Base-by-base conservation (phyloP, 306 rosid species). In the Carpinus fangiana region DNA sequence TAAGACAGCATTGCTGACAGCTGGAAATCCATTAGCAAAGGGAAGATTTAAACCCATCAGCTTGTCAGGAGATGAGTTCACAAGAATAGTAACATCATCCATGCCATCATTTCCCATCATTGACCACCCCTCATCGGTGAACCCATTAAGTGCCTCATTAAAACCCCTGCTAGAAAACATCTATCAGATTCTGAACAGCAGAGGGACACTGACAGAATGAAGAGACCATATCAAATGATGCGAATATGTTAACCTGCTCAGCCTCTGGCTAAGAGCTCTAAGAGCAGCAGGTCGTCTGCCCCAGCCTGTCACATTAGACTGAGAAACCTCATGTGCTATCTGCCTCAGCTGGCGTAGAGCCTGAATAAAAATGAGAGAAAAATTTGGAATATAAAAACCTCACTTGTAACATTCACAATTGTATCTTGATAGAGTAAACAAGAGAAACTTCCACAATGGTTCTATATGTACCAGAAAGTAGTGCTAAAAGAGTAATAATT, bases 91-190 rank as follows among this genome's bases (percentile, higher is more conserved):
- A 45, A 94, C 98, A 81, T 94, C 97, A 87, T 94, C 98, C 72
- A 89, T 88, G 77, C 93, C 98, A 76, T 94, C 98, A 76, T 87
- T 92, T 77, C 94, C 96, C 85, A 94, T 92, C 91, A 90, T 81
- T 28, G 98, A 86, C 98, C 98, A 94, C 14, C 98, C 98, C 87
- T 94, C 98, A 79, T 94, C 98, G 52, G 89, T 89, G 87, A 94
- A 92, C 48, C 98, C 98, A 83, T 94, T 94, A 46, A 94, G 95
- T 73, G 98, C 97, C 85, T 94, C 98, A 18, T 94, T 94, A 76
- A 94, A 94, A 83, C 98, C 98, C 89, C 98, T 94, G 87, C 70
- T 51, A 74, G 8, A 53, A 78, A 86, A 80, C 31, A 76, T 59
- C 79, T 14, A 61, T 86, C 38, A 85, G 79, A 83, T 69, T 81